A percentile compares a stretch with the other conserved stretches of the same genome.
phyloP scores from a whole-genome alignment of 768 basidiomycete genomes.

The Hirschioporus abietinus region DNA sequence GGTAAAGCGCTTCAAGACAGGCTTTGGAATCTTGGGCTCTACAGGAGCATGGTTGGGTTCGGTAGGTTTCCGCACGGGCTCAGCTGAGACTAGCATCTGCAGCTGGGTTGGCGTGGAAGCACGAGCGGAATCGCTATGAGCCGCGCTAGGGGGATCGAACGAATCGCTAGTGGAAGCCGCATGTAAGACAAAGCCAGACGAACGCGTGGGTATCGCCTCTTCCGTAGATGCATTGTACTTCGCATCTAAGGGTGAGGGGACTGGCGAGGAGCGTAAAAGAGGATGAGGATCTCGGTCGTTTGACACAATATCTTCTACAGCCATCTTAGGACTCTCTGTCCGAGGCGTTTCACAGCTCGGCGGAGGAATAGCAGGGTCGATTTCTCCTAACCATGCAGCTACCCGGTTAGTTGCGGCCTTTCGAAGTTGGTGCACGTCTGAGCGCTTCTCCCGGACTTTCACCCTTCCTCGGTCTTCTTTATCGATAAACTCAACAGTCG shows the following conservation, averaged over 20 bases:
- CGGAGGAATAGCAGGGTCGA: slow-evolving; percentile 53
- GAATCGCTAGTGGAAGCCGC: background rate
- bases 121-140: slow-evolving; percentile 28
- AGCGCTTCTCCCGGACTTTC: slow-evolving; percentile 20
- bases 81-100: slow-evolving; percentile 2
- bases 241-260: background rate
- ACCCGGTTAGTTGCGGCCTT: slow-evolving; percentile 62
- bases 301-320: background rate
- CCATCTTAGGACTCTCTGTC: slow-evolving; percentile 11
- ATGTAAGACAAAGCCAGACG: slow-evolving; percentile 57
- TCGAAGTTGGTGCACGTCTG: slow-evolving; percentile 32
- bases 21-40: background rate
- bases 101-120: background rate
- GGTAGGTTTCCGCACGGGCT: slow-evolving; percentile 4
- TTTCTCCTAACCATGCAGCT: slow-evolving; percentile 70
- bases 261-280: background rate
- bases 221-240: slow-evolving; percentile 7
- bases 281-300: background rate
- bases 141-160: slow-evolving; percentile 42
- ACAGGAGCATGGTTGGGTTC: background rate
- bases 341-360: slow-evolving; percentile 27
- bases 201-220: slow-evolving; percentile 40
- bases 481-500: slow-evolving; percentile 11
- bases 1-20: slow-evolving; percentile 1
- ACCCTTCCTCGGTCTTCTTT: slow-evolving; percentile 23